Conservation (phyloP, 306 rosid species). For the Corylus americana region DNA sequence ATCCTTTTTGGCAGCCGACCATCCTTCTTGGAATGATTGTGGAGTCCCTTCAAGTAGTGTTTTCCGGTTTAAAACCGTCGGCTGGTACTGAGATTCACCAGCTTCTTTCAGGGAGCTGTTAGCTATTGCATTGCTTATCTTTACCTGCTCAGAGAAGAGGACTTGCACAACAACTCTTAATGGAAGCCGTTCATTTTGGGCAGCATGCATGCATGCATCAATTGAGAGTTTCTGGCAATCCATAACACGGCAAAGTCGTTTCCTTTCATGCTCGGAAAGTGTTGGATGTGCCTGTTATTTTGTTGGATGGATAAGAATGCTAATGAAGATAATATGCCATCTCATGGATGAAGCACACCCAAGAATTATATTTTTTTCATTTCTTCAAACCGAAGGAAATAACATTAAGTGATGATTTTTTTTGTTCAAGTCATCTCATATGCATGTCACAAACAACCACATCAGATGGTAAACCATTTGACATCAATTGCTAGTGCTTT, state of each 20-base stretch:
- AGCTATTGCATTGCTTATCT: slow-evolving; percentile 82
- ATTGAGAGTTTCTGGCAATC: slow-evolving; percentile 97
- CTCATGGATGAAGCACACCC: background rate
- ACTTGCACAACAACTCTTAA: slow-evolving; percentile 94
- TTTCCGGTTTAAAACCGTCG: slow-evolving; percentile 68
- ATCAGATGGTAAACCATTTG: background rate
- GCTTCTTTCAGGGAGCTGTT: slow-evolving; percentile 64
- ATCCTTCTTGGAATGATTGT: slow-evolving; percentile 98
- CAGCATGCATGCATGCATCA: slow-evolving; percentile 98
- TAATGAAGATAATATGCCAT: background rate
- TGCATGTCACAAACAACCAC: background rate
- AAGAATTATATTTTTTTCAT: too few species aligned
- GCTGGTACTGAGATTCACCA: slow-evolving; percentile 61
- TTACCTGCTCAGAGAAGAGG: slow-evolving; percentile 89
- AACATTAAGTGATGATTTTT: too few species aligned
- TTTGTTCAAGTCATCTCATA: background rate
- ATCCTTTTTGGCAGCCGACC: slow-evolving; percentile 89
- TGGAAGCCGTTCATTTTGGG: slow-evolving; percentile 96
- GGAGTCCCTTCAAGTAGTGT: slow-evolving; percentile 90
- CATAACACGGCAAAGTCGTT: slow-evolving; percentile 93
- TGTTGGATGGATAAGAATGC: slow-evolving; percentile 13
- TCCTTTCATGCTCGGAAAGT: slow-evolving; percentile 93
- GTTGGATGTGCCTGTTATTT: slow-evolving; percentile 85
- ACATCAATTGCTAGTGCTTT: background rate
- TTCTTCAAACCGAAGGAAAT: too few species aligned